Evolutionary conservation across 2,329 filamentous ascomycete species (phyloP).

Genomic region (Neofusicoccum laricinum): DNA sequence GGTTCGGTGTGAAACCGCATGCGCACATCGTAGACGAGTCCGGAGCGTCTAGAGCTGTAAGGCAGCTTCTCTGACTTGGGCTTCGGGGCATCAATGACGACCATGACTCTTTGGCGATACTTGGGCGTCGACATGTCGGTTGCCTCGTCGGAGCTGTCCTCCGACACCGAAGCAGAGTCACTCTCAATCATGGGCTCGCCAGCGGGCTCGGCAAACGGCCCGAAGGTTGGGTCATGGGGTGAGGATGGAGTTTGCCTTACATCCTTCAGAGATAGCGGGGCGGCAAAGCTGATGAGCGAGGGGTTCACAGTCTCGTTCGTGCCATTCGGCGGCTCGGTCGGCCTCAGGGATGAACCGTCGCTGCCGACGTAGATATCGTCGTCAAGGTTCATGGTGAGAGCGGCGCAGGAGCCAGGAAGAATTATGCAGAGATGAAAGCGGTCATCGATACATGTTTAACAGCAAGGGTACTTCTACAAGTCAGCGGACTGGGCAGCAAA

Average conservation of each 20-base stretch:
- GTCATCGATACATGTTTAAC: slow-evolving; percentile 13
- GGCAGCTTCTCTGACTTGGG: slow-evolving; percentile 24
- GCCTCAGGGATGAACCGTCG: neutral
- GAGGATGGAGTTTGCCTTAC: neutral
- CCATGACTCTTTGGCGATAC: neutral
- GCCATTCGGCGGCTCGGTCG: slow-evolving; percentile 5
- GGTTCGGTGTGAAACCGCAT: slow-evolving; percentile 94
- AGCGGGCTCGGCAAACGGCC: neutral
- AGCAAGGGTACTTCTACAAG: neutral
- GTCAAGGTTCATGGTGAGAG: slow-evolving; percentile 8
- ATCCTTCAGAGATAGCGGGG: neutral
- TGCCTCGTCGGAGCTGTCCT: neutral
- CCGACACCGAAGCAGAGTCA: neutral
- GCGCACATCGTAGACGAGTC: slow-evolving; percentile 74
- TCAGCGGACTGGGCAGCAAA: neutral
- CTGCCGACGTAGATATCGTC: slow-evolving; percentile 10
- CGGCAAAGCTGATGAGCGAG: slow-evolving; percentile 9
- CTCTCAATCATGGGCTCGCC: slow-evolving; percentile 1
- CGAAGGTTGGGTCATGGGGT: neutral
- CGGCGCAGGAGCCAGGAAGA: neutral
- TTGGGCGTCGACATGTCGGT: neutral
- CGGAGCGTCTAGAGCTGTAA: slow-evolving; percentile 40
- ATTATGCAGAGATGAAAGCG: neutral
- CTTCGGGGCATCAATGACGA: slow-evolving; percentile 9
- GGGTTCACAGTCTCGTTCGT: slow-evolving; percentile 13